A percentile compares a stretch with the other conserved stretches of the same genome.
These are phyloP conservation scores for Cyberlindnera nakhonratchasimensis DNA, from an alignment of 805 yeast species.

Conservation along the genomic window DNA sequence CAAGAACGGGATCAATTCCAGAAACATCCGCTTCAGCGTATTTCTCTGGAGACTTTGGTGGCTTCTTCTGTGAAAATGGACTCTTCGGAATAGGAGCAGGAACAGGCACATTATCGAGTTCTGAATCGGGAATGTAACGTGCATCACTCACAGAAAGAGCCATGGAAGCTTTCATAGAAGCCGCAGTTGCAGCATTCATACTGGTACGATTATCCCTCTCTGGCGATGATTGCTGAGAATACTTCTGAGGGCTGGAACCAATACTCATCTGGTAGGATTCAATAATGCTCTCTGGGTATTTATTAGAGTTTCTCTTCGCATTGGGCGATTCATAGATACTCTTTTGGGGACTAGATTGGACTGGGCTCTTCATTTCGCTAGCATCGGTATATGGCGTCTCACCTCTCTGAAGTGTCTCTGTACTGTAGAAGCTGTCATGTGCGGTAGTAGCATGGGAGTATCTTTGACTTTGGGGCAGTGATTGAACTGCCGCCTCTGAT, in stretches of 20 bases:
- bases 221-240: slow-evolving; percentile 5
- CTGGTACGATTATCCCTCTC: slow-evolving; percentile 1
- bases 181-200: slow-evolving; percentile 11
- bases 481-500: not conserved
- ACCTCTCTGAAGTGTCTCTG: slow-evolving; percentile 10
- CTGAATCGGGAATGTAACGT: slow-evolving; percentile 23
- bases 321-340: not conserved
- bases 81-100: slow-evolving; percentile 24
- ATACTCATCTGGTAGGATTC: slow-evolving; percentile 22
- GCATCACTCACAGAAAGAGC: slow-evolving; percentile 14
- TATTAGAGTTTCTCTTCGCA: slow-evolving; percentile 8
- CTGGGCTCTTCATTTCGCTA: slow-evolving; percentile 12
- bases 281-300: slow-evolving; percentile 27
- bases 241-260: slow-evolving; percentile 10
- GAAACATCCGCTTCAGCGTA: not conserved
- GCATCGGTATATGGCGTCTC: slow-evolving; percentile 15
- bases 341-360: not conserved
- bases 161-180: slow-evolving; percentile 8
- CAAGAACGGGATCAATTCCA: slow-evolving; percentile 7
- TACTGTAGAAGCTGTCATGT: slow-evolving; percentile 13
- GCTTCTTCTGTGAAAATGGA: slow-evolving; percentile 12
- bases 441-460: slow-evolving; percentile 10
- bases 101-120: slow-evolving; percentile 11
- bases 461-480: slow-evolving; percentile 2
- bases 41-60: slow-evolving; percentile 2